Evolutionary conservation across 441 rosid species (phyloP), one percentile per base, ranked within the genome.

Genomic region (Gossypium aridum): DNA sequence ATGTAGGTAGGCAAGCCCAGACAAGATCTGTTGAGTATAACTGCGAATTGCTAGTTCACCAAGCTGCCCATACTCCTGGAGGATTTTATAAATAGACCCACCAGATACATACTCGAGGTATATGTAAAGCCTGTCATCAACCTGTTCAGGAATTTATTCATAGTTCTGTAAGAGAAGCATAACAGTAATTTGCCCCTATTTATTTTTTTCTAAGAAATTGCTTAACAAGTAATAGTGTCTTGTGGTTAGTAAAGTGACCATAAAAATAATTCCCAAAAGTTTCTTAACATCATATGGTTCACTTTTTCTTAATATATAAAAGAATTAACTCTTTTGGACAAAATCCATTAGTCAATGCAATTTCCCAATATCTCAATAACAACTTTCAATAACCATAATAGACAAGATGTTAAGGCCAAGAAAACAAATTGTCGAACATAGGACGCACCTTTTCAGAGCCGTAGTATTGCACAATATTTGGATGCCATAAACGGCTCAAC

Each of bases 61-160:
- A 16, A 91, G 79, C 54, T 79, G 85, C 37, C 96, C 96, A 75
- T 91, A 91, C 3, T 91, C 96, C 81, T 89, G 96, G 65, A 91
- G 96, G 73, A 91, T 85, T 78, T 87, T 91, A 80, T 91, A 87
- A 47, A 91, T 91, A 68, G 96, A 91, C 37, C 96, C 96, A 76
- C 91, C 97, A 65, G 97, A 91, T 17, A 91, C 92, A 79, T 89
- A 91, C 85, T 89, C 97, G 79, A 91, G 81, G 81, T 87, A 91
- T 68, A 91, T 91, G 72, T 89, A 89, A 39, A 91, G 79, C 53
- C 76, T 87, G 76, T 91, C 92, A 51, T 75, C 92, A 34, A 88
- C 87, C 96, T 91, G 90, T 53, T 75, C 43, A 62, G 7, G 54
- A 31, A 64, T 80, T 28, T 64, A 75, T 43, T 23, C 57, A 76